Evolutionary conservation across 495 filamentous ascomycete genomes (phyloP).

Genomic region (Neurospora cerealis): DNA sequence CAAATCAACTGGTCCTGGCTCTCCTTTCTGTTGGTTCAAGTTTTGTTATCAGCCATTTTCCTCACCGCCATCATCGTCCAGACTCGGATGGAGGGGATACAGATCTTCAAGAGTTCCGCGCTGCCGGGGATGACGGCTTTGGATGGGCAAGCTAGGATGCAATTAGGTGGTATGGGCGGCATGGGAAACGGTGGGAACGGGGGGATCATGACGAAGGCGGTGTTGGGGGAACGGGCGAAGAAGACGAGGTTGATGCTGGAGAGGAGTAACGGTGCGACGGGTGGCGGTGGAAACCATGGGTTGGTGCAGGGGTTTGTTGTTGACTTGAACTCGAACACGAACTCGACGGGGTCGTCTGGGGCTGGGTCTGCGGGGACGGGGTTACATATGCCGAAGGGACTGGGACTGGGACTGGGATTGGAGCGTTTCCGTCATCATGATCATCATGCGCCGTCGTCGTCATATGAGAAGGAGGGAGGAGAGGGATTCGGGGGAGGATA

Average conservation of each 20-base stretch:
- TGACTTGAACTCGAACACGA: neutral
- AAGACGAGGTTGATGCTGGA: neutral
- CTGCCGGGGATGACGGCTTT: constrained; percentile 4
- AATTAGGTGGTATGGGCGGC: neutral
- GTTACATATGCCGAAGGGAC: neutral
- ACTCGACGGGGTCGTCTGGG: neutral
- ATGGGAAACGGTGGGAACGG: neutral
- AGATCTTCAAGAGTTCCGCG: constrained; percentile 4
- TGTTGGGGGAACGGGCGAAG: neutral
- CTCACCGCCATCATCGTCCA: constrained; percentile 1
- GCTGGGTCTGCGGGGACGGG: neutral
- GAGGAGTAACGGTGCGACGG: neutral
- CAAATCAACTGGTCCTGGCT: constrained; percentile 5
- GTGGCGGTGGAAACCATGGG: neutral
- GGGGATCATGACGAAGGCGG: neutral
- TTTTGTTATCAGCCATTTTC: neutral
- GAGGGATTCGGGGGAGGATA: neutral
- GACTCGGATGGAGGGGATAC: neutral
- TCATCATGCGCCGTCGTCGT: neutral
- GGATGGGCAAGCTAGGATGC: neutral
- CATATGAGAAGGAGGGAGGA: neutral
- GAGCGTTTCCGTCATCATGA: neutral
- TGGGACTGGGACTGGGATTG: neutral
- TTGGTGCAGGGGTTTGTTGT: neutral
- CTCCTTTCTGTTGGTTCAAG: neutral